Conservation (phyloP, 2,329 filamentous ascomycete genomes). For the Alternaria sp. region DNA sequence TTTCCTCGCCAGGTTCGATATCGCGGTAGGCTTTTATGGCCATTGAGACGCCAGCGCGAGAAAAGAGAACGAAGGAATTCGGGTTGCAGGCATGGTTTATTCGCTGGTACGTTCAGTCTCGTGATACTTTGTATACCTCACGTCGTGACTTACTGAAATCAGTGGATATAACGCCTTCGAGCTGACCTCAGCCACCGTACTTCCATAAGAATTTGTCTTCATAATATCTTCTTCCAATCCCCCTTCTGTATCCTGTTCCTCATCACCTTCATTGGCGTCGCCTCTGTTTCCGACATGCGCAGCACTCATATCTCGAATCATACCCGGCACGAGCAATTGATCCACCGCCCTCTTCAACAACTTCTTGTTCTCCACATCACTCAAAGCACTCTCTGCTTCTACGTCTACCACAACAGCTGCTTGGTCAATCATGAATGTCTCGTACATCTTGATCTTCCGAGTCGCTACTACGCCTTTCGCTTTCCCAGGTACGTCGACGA, state of each 20-base stretch:
- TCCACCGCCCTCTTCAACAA: slow-evolving; percentile 24
- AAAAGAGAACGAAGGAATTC: slow-evolving; percentile 37
- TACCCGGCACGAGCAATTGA: slow-evolving; percentile 15
- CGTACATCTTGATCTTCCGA: slow-evolving; percentile 24
- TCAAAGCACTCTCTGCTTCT: slow-evolving; percentile 11
- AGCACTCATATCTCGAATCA: slow-evolving; percentile 26
- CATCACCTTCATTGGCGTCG: neutral
- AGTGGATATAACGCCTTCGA: slow-evolving; percentile 29
- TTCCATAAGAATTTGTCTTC: slow-evolving; percentile 35
- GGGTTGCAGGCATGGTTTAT: slow-evolving; percentile 38
- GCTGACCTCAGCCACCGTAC: slow-evolving; percentile 20
- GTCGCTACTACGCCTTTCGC: slow-evolving; percentile 33
- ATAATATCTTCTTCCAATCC: slow-evolving; percentile 29
- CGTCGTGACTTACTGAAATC: slow-evolving; percentile 20
- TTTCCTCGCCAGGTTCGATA: slow-evolving; percentile 35
- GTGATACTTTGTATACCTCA: neutral
- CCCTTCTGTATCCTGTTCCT: neutral
- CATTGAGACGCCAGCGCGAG: slow-evolving; percentile 28
- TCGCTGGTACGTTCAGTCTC: slow-evolving; percentile 9
- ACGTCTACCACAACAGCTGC: slow-evolving; percentile 27
- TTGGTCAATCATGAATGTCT: slow-evolving; percentile 39
- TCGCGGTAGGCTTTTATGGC: slow-evolving; percentile 33
- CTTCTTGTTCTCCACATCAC: neutral
- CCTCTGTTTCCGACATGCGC: slow-evolving; percentile 7
- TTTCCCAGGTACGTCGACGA: slow-evolving; percentile 27